Evolutionary conservation across 2,329 filamentous ascomycete species (phyloP), one percentile per base, ranked within the genome.

Genomic region (Penicillium frequentans): DNA sequence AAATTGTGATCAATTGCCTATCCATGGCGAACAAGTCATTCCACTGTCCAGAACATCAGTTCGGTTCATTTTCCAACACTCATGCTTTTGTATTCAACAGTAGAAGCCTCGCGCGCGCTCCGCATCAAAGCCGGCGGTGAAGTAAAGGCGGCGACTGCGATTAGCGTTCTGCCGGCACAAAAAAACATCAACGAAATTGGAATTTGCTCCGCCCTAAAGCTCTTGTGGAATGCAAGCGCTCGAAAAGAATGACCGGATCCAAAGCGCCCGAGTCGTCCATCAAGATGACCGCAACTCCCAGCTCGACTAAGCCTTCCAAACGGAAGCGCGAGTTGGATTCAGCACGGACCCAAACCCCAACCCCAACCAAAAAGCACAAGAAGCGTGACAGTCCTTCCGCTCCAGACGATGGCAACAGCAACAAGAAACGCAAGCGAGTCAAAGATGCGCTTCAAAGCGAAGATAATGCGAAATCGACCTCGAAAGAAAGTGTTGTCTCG

Each of bases 221-320:
- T 39, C 37, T 21, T 16, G 49, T 54, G 33, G 46, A 61, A 63
- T 52, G 54, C 53, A 55, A n/a, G 44, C 52, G 54, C 53, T 6
- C 33, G 27, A 47, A 44, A 44, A 70, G 53, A 56, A 83, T 83
- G 80, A 73, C 78, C 57, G 75, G 73, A 52, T 73, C 75, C 48
- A 74, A 81, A 35, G 72, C 75, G 29, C 75, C 78, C 63, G 77
- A 77, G 43, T 78, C 80, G 52, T 61, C 63, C 31, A 63, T 63
- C 39, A 68, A 60, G 26, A 58, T 60, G 53, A 48, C 60, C 31
- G 58, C 58, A 16, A 63, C 62, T 2, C 57, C 62, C 33, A 66
- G 59, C 48, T 62, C 59, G 19, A 63, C 66, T 31, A 68, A 68
- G 52, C 62, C 66, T 10, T 67, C 70, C 37, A 75, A 73, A 52